These are phyloP conservation scores for Carpinus fangiana DNA, from an alignment of 306 rosid genomes.

Conservation along the genomic window DNA sequence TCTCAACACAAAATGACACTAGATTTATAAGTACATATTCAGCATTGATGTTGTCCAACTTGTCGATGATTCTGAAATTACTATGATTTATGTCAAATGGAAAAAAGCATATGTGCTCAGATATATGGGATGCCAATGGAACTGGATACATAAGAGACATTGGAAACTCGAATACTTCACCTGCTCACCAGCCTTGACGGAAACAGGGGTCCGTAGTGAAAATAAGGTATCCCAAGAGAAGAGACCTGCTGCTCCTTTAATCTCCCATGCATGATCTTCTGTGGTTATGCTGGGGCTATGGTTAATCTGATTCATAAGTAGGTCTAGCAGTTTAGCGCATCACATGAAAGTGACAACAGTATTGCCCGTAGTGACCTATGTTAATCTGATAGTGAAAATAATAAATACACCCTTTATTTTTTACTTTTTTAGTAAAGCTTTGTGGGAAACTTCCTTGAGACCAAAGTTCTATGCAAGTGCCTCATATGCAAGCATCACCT, in stretches of 20 bases:
- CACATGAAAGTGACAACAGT: background rate
- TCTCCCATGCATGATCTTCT: constrained; percentile 79
- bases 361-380: background rate
- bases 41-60: background rate
- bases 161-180: constrained; percentile 32
- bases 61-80: background rate
- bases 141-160: constrained; percentile 1
- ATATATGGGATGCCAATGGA: background rate
- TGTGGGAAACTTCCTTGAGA: background rate
- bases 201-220: constrained; percentile 69
- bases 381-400: background rate
- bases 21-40: background rate
- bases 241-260: constrained; percentile 89
- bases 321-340: background rate
- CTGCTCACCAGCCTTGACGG: constrained; percentile 94
- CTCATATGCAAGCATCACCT: background rate
- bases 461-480: background rate
- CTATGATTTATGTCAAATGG: background rate
- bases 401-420: background rate
- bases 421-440: background rate
- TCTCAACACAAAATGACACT: background rate
- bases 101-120: background rate
- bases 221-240: constrained; percentile 90
- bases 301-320: constrained; percentile 62
- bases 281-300: constrained; percentile 74